Base-by-base conservation (phyloP, 305 asterid species). In the Fraxinus dipetala region DNA sequence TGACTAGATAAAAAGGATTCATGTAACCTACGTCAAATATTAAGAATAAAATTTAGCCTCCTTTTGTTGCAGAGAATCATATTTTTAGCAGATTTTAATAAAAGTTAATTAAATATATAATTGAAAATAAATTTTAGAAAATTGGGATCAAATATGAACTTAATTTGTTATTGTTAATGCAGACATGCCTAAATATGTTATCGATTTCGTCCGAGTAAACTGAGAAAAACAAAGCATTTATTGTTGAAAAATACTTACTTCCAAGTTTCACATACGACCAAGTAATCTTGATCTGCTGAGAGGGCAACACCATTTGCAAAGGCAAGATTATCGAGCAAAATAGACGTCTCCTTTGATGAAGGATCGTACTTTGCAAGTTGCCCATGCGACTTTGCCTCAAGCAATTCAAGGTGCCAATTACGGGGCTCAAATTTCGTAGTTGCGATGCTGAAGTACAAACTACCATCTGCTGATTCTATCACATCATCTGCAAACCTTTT, bases 251-350 rank as follows among this genome's bases (percentile, higher is more conserved):
- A 26, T 43, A 56, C 96, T 84, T 86, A 94, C 97, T 90, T 92
- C 97, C 92, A 89, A 2, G 97, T 26, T 85, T 93, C 97, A 34
- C 97, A 93, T 54, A 93, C 86, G 40, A 93, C 80, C 84, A 94
- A 40, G 87, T 75, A 93, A 79, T 92, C 89, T 85, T 93, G 88
- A 26, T 86, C 40, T 0, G 86, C 51, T 13, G 97, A 92, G 32
- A 94, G 79, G 11, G 93, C 92, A 59, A 93, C 95, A 3, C 97
- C 97, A 31, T 94, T 93, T 20, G 97, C 91, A 54, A 92, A 91
- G 43, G 84, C 86, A 2, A 94, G 92, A 76, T 87, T n/a, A 34
- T 87, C 85, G 0, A 92, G 88, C 75, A 94, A 36, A 16, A 93
- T 2, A 6, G 92, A 85, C 1, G 92, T 85, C 22, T 83, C 72